Percentiles rank a stretch among this genome's conserved stretches.
These are phyloP conservation scores for Nymphaea thermarum DNA, from an alignment of 164 flowering plant genomes.

Conservation along the genomic window DNA sequence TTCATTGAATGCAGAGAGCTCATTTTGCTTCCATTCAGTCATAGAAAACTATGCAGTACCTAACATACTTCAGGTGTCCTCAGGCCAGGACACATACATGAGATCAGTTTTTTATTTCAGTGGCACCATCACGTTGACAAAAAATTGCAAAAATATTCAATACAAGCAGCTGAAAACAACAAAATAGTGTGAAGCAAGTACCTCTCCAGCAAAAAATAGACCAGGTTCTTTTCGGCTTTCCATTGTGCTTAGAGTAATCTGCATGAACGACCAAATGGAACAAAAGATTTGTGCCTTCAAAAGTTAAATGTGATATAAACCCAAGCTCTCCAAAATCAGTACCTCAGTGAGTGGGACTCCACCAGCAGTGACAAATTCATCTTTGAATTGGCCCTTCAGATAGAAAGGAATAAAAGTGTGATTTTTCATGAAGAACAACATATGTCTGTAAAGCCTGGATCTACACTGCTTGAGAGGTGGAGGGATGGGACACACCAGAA, in stretches of 20 bases:
- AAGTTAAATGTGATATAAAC: background rate
- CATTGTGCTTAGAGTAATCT: slow-evolving; percentile 79
- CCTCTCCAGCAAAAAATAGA: slow-evolving; percentile 95
- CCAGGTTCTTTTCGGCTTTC: slow-evolving; percentile 56
- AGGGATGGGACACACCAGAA: background rate
- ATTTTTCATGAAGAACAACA: background rate
- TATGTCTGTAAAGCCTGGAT: background rate
- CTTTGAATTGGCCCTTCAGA: slow-evolving; percentile 86
- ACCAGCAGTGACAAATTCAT: slow-evolving; percentile 97
- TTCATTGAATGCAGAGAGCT: too few species aligned
- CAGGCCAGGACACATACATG: too few species aligned
- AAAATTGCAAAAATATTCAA: too few species aligned
- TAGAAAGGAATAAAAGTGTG: background rate
- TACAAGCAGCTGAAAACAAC: background rate
- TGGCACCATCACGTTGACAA: too few species aligned
- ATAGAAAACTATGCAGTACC: too few species aligned
- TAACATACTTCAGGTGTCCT: too few species aligned
- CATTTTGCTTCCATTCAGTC: too few species aligned
- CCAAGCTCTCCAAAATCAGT: slow-evolving; percentile 11
- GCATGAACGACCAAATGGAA: slow-evolving; percentile 9
- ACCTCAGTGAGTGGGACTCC: slow-evolving; percentile 96
- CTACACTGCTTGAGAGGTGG: background rate
- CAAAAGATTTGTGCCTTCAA: background rate
- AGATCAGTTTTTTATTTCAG: too few species aligned
- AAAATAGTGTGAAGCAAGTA: slow-evolving; percentile 10